Percentiles rank a stretch among this genome's conserved stretches.
phyloP scores from a whole-genome alignment of 2,329 filamentous ascomycete species.

The Phaeosphaeria sp. region DNA sequence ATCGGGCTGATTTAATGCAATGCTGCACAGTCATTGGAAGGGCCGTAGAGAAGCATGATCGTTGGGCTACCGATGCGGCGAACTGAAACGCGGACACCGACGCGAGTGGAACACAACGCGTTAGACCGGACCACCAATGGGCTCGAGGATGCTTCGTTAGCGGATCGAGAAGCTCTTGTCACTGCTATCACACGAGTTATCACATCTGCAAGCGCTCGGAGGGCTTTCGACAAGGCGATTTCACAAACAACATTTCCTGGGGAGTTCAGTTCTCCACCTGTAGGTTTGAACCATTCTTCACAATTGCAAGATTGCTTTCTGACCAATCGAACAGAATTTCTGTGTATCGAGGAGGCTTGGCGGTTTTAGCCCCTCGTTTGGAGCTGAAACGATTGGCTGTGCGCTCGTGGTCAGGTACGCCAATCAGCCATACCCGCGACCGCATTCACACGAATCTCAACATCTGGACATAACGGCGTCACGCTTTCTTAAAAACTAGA shows the following conservation, averaged over 20 bases:
- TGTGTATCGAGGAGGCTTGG: slow-evolving; percentile 14
- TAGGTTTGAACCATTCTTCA: slow-evolving; percentile 5
- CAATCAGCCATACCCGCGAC: slow-evolving; percentile 28
- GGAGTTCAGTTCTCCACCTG: slow-evolving; percentile 19
- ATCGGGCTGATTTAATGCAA: neutral
- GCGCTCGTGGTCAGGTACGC: slow-evolving; percentile 10
- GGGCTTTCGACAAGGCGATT: slow-evolving; percentile 21
- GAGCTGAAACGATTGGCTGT: slow-evolving; percentile 32
- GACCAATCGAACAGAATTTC: slow-evolving; percentile 20
- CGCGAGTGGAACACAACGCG: slow-evolving; percentile 29
- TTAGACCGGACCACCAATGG: slow-evolving; percentile 18
- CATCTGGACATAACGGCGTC: slow-evolving; percentile 26
- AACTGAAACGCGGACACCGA: slow-evolving; percentile 29
- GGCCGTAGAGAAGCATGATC: slow-evolving; percentile 16
- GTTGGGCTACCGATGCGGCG: slow-evolving; percentile 19
- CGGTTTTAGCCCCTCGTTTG: slow-evolving; percentile 14
- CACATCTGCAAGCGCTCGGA: slow-evolving; percentile 28
- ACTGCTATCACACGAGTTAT: slow-evolving; percentile 21
- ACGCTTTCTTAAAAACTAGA: slow-evolving; percentile 9
- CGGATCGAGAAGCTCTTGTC: slow-evolving; percentile 1
- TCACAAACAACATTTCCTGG: slow-evolving; percentile 3
- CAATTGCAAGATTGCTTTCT: slow-evolving; percentile 8
- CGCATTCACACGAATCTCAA: slow-evolving; percentile 14
- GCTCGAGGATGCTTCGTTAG: slow-evolving; percentile 8
- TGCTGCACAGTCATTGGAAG: slow-evolving; percentile 24